phyloP scores from a whole-genome alignment of 208 protist species.

The Angomonas desouzai region DNA sequence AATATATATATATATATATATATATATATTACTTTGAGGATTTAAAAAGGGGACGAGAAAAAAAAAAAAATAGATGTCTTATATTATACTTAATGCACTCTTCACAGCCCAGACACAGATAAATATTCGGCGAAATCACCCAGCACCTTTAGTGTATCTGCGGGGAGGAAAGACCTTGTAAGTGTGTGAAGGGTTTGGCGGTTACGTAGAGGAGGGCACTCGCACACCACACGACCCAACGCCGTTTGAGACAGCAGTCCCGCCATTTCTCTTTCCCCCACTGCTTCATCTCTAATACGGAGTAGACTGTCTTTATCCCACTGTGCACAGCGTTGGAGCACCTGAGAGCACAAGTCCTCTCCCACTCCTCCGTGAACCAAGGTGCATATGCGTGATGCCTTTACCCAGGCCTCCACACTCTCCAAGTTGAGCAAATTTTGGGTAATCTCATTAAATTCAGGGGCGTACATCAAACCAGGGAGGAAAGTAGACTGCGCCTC shows the following conservation, averaged over 20 bases:
- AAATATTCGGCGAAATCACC: neutral
- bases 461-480: conserved; percentile 24
- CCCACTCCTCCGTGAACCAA: conserved; percentile 28
- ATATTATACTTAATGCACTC: too few species aligned
- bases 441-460: conserved; percentile 52
- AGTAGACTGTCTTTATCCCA: conserved; percentile 44
- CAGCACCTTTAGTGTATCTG: neutral
- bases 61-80: too few species aligned
- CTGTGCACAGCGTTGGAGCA: conserved; percentile 48
- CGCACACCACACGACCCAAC: conserved; percentile 38
- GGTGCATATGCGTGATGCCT: conserved; percentile 42
- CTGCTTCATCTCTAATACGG: conserved; percentile 30
- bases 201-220: neutral
- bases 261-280: conserved; percentile 64
- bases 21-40: too few species aligned
- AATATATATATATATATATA: too few species aligned
- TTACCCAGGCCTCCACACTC: conserved; percentile 54
- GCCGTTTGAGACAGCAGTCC: conserved; percentile 38
- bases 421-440: conserved; percentile 54
- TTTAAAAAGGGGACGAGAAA: too few species aligned
- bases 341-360: conserved; percentile 63
- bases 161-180: neutral
- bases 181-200: neutral
- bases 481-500: conserved; percentile 41
- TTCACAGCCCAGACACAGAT: too few species aligned